A percentile compares a stretch with the other conserved stretches of the same genome.
Conservation (phyloP, 2,329 filamentous ascomycete species). For the Ophiostoma sp. region DNA sequence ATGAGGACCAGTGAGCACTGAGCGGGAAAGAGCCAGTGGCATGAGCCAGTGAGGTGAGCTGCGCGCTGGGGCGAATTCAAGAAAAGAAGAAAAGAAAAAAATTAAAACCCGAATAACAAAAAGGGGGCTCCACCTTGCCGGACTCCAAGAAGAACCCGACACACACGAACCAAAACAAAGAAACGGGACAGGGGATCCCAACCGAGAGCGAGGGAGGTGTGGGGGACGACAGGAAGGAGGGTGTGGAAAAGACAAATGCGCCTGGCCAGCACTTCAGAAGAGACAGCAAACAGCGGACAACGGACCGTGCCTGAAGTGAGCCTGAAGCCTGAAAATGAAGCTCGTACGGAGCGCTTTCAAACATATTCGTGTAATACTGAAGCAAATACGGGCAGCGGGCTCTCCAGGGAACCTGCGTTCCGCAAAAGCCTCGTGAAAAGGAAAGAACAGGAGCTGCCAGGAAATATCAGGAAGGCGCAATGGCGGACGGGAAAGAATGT, state of each 20-base stretch:
- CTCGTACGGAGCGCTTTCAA: not conserved
- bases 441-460: not conserved
- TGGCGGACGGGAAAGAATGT: not conserved
- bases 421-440: not conserved
- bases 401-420: not conserved
- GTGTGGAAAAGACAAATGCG: not conserved
- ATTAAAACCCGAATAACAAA: not conserved
- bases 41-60: not conserved
- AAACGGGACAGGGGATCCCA: not conserved
- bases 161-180: slow-evolving; percentile 5
- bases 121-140: slow-evolving; percentile 22
- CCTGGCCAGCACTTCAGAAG: not conserved
- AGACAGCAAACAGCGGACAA: not conserved
- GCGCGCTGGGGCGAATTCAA: slow-evolving; percentile 2
- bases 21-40: not conserved
- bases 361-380: not conserved
- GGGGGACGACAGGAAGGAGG: not conserved
- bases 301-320: not conserved
- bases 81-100: not conserved
- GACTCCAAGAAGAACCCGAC: slow-evolving; percentile 27
- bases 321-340: not conserved
- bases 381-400: not conserved
- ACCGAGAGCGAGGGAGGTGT: slow-evolving; percentile 8
- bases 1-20: not conserved
- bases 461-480: not conserved